A percentile compares a stretch with the other conserved stretches of the same genome.
Evolutionary conservation across 768 basidiomycete genomes (phyloP).

Genomic region (Zangia roseola): DNA sequence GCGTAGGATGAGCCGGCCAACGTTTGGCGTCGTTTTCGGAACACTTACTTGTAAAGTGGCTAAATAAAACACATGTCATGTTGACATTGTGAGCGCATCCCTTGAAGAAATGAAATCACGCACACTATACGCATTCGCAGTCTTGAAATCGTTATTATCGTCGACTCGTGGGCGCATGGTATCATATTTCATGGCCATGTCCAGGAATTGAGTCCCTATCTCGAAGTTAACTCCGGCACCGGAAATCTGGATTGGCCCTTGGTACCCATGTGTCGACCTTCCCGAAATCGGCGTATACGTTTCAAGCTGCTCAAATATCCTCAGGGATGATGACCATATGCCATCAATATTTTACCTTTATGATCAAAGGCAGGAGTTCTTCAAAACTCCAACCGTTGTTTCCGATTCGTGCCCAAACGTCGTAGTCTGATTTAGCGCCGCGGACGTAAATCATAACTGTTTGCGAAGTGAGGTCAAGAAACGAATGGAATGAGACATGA

Average conservation of each 20-base stretch:
- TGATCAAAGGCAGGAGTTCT: constrained; percentile 55
- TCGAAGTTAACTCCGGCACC: constrained; percentile 4
- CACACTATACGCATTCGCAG: constrained; percentile 24
- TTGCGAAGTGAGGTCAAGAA: background rate
- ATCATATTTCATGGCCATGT: constrained; percentile 46
- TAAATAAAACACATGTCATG: too few species aligned
- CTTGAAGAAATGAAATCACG: constrained; percentile 8
- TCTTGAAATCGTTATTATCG: constrained; percentile 48
- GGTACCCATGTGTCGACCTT: constrained; percentile 38
- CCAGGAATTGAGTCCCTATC: constrained; percentile 43
- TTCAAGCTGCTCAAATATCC: constrained; percentile 40
- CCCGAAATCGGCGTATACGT: constrained; percentile 31
- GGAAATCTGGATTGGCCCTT: constrained; percentile 32
- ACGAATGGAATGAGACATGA: too few species aligned
- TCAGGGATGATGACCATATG: background rate
- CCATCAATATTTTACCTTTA: constrained; percentile 41
- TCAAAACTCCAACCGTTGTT: constrained; percentile 64
- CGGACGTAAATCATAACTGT: constrained; percentile 53
- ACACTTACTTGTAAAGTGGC: too few species aligned
- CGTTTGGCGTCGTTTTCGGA: too few species aligned
- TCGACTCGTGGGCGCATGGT: constrained; percentile 41
- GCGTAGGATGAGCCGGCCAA: too few species aligned
- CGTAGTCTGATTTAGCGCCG: constrained; percentile 60
- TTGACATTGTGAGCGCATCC: too few species aligned
- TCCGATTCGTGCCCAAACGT: constrained; percentile 52